These are phyloP conservation scores for Phaeodactylum tricornutum DNA, from an alignment of 108 stramenopile species.

Conservation along the genomic window DNA sequence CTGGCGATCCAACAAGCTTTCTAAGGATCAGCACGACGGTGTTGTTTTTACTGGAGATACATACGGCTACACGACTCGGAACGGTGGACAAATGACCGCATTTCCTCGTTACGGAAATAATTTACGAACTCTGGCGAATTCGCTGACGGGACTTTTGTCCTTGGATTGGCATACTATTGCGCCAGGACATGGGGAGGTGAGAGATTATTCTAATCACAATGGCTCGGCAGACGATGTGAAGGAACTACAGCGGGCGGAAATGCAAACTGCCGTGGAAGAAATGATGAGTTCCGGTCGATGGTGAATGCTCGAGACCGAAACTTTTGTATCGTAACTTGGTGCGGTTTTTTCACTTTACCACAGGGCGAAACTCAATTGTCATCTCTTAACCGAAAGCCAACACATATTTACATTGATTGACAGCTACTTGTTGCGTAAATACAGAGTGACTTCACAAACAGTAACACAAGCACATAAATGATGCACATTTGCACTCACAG, in stretches of 20 bases:
- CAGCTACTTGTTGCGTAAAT: too few species aligned
- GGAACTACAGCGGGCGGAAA: not conserved
- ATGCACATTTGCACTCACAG: too few species aligned
- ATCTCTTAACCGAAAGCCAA: too few species aligned
- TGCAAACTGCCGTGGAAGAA: constrained; percentile 1
- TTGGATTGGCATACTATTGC: constrained; percentile 40
- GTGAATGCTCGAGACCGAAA: too few species aligned
- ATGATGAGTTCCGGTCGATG: not conserved
- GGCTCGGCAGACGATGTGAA: not conserved
- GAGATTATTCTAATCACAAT: constrained; percentile 18
- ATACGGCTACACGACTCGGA: constrained; percentile 40
- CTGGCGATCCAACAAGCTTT: constrained; percentile 14
- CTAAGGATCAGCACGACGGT: constrained; percentile 7
- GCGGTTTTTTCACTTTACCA: too few species aligned
- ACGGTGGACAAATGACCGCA: constrained; percentile 40
- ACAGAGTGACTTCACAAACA: too few species aligned
- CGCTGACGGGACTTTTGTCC: constrained; percentile 12
- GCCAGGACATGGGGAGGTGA: constrained; percentile 59
- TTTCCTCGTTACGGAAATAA: constrained; percentile 58
- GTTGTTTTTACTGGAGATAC: constrained; percentile 64
- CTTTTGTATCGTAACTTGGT: too few species aligned
- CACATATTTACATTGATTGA: too few species aligned
- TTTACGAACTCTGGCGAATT: constrained; percentile 22
- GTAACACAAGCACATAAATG: too few species aligned
- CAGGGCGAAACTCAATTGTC: too few species aligned